Evolutionary conservation across 2,329 filamentous ascomycete species (phyloP), one percentile per base, ranked within the genome.

Genomic region (Venturia nashicola): DNA sequence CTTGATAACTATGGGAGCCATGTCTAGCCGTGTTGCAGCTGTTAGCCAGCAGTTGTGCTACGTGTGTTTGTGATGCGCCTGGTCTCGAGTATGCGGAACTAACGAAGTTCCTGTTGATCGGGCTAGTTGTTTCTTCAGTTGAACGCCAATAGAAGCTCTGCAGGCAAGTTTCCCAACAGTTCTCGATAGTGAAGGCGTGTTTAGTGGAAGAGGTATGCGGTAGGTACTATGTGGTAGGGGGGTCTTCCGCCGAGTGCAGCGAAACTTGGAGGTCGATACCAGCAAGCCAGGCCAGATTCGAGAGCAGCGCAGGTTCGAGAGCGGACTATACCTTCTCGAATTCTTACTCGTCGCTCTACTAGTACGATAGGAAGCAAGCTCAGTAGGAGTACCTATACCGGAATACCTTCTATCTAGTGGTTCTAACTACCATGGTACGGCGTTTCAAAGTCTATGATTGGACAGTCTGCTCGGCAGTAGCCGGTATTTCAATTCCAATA

Each of bases 1-100:
- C 23, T 62, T 48, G 23, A 46, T 54, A 27, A 54, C 23, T 16
- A 62, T 39, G 34, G 61, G 61, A 32, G 61, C 61, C 61, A 62
- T 62, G 39, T 39, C n/a, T 43, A 59, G 46, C 46, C 20, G 61
- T 18, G n/a, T 42, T 42, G 40, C 40, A 42, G 11, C 55, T 39
- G 44, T 57, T 57, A 36, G 51, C 51, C 27, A 57, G 14, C 27
- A n/a, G 51, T 57, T 32, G 51, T 57, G 51, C 39, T 57, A 57
- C 51, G 27, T 36, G 27, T 57, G 27, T 36, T 36, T 9, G 46
- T 27, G 20, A 51, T 51, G 20, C 20, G 46, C 46, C 46, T 51
- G 46, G 8, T 23, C 20, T 23, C 20, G 20, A 27, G 46, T 27
- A 14, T 14, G 20, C 9, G 46, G 23, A 9, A 51, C 11, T 51